Percentiles rank a stretch among this genome's conserved stretches.
Evolutionary conservation across 2,329 filamentous ascomycete genomes (phyloP).

Genomic region (Alternaria viburni): DNA sequence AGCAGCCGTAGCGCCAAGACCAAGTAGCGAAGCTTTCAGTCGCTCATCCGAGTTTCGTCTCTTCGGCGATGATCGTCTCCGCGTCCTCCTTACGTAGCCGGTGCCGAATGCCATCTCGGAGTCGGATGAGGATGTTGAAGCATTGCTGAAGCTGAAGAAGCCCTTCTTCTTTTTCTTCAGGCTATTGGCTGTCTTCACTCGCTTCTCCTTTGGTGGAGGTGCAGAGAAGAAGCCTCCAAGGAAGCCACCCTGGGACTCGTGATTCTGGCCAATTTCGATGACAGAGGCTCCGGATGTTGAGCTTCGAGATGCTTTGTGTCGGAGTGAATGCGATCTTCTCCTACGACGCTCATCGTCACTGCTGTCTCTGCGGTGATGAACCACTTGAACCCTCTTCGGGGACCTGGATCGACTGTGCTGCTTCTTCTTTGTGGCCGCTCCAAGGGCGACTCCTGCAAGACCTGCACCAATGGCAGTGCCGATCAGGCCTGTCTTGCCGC

Average conservation of each 20-base stretch:
- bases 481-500: slow-evolving; percentile 44
- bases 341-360: slow-evolving; percentile 38
- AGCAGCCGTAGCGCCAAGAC: slow-evolving; percentile 56
- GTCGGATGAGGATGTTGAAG: slow-evolving; percentile 54
- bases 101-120: slow-evolving; percentile 56
- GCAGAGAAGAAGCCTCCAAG: slow-evolving; percentile 68
- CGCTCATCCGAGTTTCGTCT: slow-evolving; percentile 54
- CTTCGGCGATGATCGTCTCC: slow-evolving; percentile 34
- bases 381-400: slow-evolving; percentile 38
- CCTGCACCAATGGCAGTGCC: slow-evolving; percentile 50
- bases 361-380: slow-evolving; percentile 35
- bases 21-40: slow-evolving; percentile 54
- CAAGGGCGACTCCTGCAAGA: slow-evolving; percentile 49
- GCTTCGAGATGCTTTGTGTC: slow-evolving; percentile 43
- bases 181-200: slow-evolving; percentile 25
- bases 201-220: slow-evolving; percentile 42
- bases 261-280: slow-evolving; percentile 69
- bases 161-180: slow-evolving; percentile 52
- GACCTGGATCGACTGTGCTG: slow-evolving; percentile 46
- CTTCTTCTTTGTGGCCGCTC: slow-evolving; percentile 36
- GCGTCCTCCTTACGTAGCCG: slow-evolving; percentile 35
- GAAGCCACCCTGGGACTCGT: slow-evolving; percentile 52
- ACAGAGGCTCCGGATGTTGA: slow-evolving; percentile 60
- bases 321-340: slow-evolving; percentile 32
- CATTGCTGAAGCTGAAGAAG: slow-evolving; percentile 59